Evolutionary conservation across 345 rosid genomes (phyloP), one percentile per base, ranked within the genome.

Genomic region (Bruguiera parviflora): DNA sequence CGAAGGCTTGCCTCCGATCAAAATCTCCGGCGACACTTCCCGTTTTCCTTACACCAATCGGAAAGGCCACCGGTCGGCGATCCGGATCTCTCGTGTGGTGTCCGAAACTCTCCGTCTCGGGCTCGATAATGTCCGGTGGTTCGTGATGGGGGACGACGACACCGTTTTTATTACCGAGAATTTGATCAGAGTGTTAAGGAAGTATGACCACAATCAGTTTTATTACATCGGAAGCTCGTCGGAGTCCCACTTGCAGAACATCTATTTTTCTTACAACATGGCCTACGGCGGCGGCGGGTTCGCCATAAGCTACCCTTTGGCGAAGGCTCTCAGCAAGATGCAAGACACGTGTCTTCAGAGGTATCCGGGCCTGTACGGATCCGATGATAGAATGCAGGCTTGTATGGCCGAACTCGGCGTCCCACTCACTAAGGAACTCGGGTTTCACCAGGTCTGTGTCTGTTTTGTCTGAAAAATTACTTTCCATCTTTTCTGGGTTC

Each of bases 391-490:
- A 71, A 92, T 95, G 79, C 99, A 95, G 75, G 99, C 99, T 53
- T 95, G 99, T 80, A 92, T 96, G 99, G 96, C 99, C 0, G 99
- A 96, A 76, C 92, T 96, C 81, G 99, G 99, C 21, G 98, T 96
- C 70, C 99, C 99, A 28, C 87, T 96, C 76, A 92, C 99, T 49
- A 96, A 89, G 58, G 96, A 96, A 79, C 80, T 77, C 72, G 99
- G 99, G 4, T 96, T 96, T 73, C 99, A 96, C 84, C 99, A 96
- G 91, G 99, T 95, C 75, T 43, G 81, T 71, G 16, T 49, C 66
- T 65, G 39, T 43, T 58, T 5, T 7, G 18, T 39, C 65, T 64
- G 37, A 27, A 37, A 18, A 59, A 5, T 16, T 52, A 6, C 0
- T 51, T 55, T 68, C 1, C 65, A 35, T 33, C 21, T 19, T 31